A percentile compares a stretch with the other conserved stretches of the same genome.
phyloP scores from a whole-genome alignment of 1,139 yeast genomes.

The Pichia terricola region DNA sequence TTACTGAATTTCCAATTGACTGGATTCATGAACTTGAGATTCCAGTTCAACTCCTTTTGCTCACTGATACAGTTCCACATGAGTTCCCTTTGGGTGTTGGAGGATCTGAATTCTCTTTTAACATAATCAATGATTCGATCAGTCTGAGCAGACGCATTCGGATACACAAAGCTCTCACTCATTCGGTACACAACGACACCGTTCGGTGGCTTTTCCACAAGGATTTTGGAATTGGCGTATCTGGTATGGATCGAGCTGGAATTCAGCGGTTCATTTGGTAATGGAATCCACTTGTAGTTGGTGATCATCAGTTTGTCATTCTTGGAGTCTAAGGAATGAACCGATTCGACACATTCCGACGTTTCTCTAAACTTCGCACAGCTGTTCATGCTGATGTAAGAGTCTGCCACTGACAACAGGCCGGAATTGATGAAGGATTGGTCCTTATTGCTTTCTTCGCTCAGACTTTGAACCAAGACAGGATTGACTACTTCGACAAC shows the following conservation, averaged over 20 bases:
- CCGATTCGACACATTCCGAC: neutral
- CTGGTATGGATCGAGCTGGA: slow-evolving; percentile 20
- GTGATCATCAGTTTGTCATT: slow-evolving; percentile 23
- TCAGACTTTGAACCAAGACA: neutral
- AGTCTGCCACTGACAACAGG: slow-evolving; percentile 7
- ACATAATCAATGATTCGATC: slow-evolving; percentile 66
- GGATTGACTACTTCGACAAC: slow-evolving; percentile 66
- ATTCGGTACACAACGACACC: slow-evolving; percentile 85
- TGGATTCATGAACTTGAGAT: neutral
- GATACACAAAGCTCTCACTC: slow-evolving; percentile 69
- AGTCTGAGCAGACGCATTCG: slow-evolving; percentile 67
- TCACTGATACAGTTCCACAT: slow-evolving; percentile 67
- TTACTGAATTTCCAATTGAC: too few species aligned
- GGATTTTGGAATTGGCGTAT: slow-evolving; percentile 44
- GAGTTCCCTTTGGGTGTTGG: slow-evolving; percentile 57
- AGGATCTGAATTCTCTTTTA: slow-evolving; percentile 52
- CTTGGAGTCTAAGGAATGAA: neutral
- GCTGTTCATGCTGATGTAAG: slow-evolving; percentile 5
- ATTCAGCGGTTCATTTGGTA: slow-evolving; percentile 33
- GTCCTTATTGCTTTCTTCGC: slow-evolving; percentile 1
- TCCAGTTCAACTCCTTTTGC: slow-evolving; percentile 4
- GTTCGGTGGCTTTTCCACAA: slow-evolving; percentile 73
- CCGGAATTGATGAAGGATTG: slow-evolving; percentile 22
- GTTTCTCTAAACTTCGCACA: slow-evolving; percentile 1
- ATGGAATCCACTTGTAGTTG: slow-evolving; percentile 77